phyloP scores from a whole-genome alignment of 352 stramenopile species.

The Hyphochytrium catenoides region DNA sequence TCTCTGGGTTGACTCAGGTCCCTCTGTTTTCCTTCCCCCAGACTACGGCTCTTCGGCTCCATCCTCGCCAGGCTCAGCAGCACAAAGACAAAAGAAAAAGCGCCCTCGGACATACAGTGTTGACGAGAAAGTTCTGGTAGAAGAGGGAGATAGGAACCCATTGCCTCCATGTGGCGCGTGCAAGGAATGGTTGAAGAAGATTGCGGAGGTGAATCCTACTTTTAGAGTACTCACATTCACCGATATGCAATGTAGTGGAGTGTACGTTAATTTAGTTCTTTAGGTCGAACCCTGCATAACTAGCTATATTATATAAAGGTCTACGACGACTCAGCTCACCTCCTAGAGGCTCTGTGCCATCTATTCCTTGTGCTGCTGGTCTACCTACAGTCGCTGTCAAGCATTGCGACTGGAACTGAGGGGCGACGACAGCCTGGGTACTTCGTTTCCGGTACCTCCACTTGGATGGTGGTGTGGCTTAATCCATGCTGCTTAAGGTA shows the following conservation, averaged over 20 bases:
- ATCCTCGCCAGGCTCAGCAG: too few relatives aligned
- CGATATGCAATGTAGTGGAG: constrained; percentile 67
- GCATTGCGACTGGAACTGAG: too few relatives aligned
- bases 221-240: constrained; percentile 94
- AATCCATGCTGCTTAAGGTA: constrained; percentile 45
- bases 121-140: constrained; percentile 7
- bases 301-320: too few relatives aligned
- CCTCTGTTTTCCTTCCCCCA: too few relatives aligned
- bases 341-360: too few relatives aligned
- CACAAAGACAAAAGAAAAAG: constrained; percentile 38
- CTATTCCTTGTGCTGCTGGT: too few relatives aligned
- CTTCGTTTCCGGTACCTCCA: constrained; percentile 27
- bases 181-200: constrained; percentile 98
- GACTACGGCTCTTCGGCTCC: too few relatives aligned
- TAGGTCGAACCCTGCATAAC: too few relatives aligned
- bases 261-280: constrained; percentile 75
- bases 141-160: constrained; percentile 67
- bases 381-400: too few relatives aligned
- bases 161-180: constrained; percentile 90
- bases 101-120: constrained; percentile 31
- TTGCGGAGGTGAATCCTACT: constrained; percentile 87
- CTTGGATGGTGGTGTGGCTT: constrained; percentile 64
- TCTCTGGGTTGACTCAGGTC: too few relatives aligned
- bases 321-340: too few relatives aligned
- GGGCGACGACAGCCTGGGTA: too few relatives aligned